These are phyloP conservation scores for Halenospora varia DNA, from an alignment of 495 filamentous ascomycete species.

Conservation along the genomic window DNA sequence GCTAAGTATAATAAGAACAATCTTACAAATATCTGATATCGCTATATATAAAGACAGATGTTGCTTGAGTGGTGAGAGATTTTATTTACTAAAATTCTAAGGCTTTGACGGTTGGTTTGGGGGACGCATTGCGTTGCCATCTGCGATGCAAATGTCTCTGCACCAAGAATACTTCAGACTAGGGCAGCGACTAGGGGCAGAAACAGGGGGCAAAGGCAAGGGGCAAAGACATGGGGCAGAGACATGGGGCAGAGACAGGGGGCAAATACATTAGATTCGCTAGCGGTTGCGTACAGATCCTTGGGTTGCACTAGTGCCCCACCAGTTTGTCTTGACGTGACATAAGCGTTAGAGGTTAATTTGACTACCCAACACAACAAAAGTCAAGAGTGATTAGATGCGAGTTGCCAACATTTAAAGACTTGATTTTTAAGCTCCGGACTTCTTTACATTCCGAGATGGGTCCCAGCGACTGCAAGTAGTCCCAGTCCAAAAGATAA, in stretches of 20 bases:
- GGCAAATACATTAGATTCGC: not conserved
- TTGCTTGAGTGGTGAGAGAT: not conserved
- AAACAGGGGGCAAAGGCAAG: not conserved
- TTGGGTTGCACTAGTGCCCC: not conserved
- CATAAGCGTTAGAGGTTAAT: not conserved
- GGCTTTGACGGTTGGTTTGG: not conserved
- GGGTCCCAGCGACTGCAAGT: not conserved
- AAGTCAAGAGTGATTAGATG: not conserved
- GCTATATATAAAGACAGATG: not conserved
- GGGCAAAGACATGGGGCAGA: not conserved
- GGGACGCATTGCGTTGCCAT: not conserved
- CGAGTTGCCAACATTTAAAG: too few relatives aligned
- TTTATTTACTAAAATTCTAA: not conserved
- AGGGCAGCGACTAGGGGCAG: not conserved
- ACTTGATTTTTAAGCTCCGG: not conserved
- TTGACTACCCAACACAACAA: not conserved
- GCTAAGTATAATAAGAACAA: not conserved
- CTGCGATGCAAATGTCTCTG: not conserved
- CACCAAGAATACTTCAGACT: not conserved
- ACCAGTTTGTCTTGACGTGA: not conserved
- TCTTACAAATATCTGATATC: not conserved
- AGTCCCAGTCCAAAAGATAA: not conserved
- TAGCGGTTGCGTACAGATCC: not conserved
- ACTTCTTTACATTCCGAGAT: not conserved
- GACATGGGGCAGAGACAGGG: not conserved